Base-by-base conservation (phyloP, 2,329 filamentous ascomycete species). In the Penicillium nordicum region DNA sequence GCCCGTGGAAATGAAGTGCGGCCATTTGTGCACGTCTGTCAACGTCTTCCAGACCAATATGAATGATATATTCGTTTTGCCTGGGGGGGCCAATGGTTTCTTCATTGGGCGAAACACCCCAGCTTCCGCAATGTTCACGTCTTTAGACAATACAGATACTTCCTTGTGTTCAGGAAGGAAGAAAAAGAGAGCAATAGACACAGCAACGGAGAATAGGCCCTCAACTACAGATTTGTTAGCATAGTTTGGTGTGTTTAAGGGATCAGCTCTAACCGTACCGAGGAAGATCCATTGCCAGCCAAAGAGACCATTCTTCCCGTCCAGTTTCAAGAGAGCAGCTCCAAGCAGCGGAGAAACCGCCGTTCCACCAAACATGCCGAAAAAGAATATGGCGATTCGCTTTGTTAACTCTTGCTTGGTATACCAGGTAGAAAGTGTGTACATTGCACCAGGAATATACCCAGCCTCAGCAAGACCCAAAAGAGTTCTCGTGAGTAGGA, bases 261-360 rank as follows among this genome's bases (percentile, higher is more conserved):
- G 10, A n/a, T 5, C 9, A 18, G 7, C 7, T 16, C 5, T 1
- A 25, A 46, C 16, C 38, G 38, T 50, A 82, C 79, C 64, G 11
- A 82, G 52, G 41, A 81, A 82, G 1, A 82, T 75, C 79, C 78
- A 82, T 58, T 80, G 76, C 80, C 80, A 82, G 0, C 79, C 79
- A 6, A 69, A 68, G 6, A 82, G 58, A 0, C 77, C 76, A 2
- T 71, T 61, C 11, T 63, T 57, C 0, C 75, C 76, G 21, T 78
- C 74, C 18, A 82, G 68, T 50, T 73, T 78, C 7, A 82, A 62
- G 8, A 82, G 77, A 0, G 75, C 79, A 8, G 78, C 78, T 0
- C 78, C 80, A 4, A 83, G 67, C 1, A 82, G 69, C 0, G 79
- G 78, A 27, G 76, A 79, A 1, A 82, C 69, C 0, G 80, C 79